phyloP scores from a whole-genome alignment of 2,329 filamentous ascomycete genomes.

The Aspergillus chevalieri region DNA sequence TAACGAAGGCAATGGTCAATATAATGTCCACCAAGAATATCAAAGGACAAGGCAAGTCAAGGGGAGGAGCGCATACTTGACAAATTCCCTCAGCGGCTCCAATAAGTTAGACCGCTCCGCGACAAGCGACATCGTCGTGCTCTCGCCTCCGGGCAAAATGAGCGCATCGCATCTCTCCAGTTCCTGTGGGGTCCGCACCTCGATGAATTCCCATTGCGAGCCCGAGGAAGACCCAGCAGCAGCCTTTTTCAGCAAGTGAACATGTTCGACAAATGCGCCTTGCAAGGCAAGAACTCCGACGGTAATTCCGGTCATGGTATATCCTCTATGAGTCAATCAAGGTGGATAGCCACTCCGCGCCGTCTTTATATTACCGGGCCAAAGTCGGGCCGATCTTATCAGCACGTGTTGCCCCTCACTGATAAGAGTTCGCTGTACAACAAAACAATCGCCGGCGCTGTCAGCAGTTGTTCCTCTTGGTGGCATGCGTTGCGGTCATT shows the following conservation, averaged over 20 bases:
- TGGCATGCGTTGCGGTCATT: neutral
- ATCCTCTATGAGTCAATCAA: slow-evolving; percentile 8
- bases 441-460: neutral
- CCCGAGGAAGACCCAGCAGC: slow-evolving; percentile 42
- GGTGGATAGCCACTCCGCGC: slow-evolving; percentile 1
- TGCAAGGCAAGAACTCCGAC: slow-evolving; percentile 71
- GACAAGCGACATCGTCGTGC: slow-evolving; percentile 85
- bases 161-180: slow-evolving; percentile 71
- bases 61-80: slow-evolving; percentile 59
- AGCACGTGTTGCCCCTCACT: slow-evolving; percentile 16
- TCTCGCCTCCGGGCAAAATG: slow-evolving; percentile 89
- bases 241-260: slow-evolving; percentile 67
- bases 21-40: slow-evolving; percentile 3
- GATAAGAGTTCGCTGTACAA: slow-evolving; percentile 2
- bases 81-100: slow-evolving; percentile 79
- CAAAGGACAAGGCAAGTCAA: neutral
- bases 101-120: slow-evolving; percentile 74
- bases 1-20: slow-evolving; percentile 30
- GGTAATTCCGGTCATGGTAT: slow-evolving; percentile 37
- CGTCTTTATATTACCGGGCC: slow-evolving; percentile 5
- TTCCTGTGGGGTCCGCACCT: slow-evolving; percentile 71
- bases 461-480: neutral
- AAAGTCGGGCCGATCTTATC: slow-evolving; percentile 14
- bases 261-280: slow-evolving; percentile 86
- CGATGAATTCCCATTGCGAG: slow-evolving; percentile 56